These are phyloP conservation scores for Triticum turgidum DNA, from an alignment of 176 grass and related monocot species.

Conservation along the genomic window DNA sequence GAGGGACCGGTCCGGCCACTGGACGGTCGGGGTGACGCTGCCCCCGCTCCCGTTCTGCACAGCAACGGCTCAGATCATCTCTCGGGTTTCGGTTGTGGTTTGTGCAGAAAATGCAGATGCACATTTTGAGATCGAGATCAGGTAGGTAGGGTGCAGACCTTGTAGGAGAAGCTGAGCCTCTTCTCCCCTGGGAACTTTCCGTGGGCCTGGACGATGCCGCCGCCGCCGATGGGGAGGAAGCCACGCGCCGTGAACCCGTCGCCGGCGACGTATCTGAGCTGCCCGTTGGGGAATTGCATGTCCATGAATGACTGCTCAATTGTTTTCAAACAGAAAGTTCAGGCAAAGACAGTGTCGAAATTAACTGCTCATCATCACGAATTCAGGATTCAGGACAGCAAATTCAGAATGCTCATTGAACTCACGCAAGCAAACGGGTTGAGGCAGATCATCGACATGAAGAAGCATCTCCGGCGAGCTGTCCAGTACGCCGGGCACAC, in stretches of 20 bases:
- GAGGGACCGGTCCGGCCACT: conserved; percentile 63
- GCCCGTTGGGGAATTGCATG: conserved; percentile 67
- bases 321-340: not conserved
- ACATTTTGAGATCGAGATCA: no score
- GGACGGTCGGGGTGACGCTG: conserved; percentile 47
- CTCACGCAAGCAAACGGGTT: conserved; percentile 66
- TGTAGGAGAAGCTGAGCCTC: conserved; percentile 68
- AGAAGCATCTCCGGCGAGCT: conserved; percentile 55
- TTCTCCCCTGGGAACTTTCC: conserved; percentile 64
- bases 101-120: not conserved
- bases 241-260: conserved; percentile 43
- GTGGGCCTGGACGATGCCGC: conserved; percentile 55
- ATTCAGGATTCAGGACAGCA: not conserved
- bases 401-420: not conserved
- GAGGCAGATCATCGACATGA: conserved; percentile 77
- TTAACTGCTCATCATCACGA: not conserved
- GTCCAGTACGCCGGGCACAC: conserved; percentile 72
- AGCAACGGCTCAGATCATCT: conserved; percentile 6
- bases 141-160: conserved; percentile 33
- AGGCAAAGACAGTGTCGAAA: not conserved
- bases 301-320: conserved; percentile 61
- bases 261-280: conserved; percentile 51
- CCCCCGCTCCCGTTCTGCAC: conserved; percentile 52
- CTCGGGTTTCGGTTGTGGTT: not conserved
- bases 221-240: conserved; percentile 39